phyloP scores from a whole-genome alignment of 306 rosid species.

The Trifolium repens region DNA sequence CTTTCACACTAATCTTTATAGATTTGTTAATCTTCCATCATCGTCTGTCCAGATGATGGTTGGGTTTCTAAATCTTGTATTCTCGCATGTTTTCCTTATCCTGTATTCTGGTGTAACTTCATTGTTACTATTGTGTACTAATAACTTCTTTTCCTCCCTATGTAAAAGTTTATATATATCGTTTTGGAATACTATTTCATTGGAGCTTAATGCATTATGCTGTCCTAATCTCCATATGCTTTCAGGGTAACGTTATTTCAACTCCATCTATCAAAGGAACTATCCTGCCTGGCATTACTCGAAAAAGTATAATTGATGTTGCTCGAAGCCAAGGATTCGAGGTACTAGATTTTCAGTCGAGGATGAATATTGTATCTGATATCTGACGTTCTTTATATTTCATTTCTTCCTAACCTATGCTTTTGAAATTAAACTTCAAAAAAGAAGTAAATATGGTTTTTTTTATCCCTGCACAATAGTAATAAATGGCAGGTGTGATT shows the following conservation, averaged over 20 bases:
- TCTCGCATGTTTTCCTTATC: conserved; percentile 13
- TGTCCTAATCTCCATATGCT: conserved; percentile 33
- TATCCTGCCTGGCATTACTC: conserved; percentile 94
- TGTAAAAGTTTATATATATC: neutral
- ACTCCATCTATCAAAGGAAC: conserved; percentile 95
- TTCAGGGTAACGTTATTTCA: conserved; percentile 71
- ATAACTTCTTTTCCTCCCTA: neutral
- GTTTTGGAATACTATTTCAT: conserved; percentile 9
- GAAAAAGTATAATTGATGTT: conserved; percentile 94
- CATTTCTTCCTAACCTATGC: neutral
- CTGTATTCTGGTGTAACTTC: conserved; percentile 16
- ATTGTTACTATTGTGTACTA: conserved; percentile 14
- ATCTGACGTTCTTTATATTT: conserved; percentile 25
- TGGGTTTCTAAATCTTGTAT: conserved; percentile 11
- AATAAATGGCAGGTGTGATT: conserved; percentile 1
- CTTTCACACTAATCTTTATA: conserved; percentile 3
- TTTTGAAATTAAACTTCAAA: conserved; percentile 18
- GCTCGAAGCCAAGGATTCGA: conserved; percentile 87
- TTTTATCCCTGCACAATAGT: neutral
- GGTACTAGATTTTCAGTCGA: conserved; percentile 56
- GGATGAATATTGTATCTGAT: conserved; percentile 29
- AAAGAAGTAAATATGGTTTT: neutral
- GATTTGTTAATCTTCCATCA: conserved; percentile 16
- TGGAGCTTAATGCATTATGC: conserved; percentile 24
- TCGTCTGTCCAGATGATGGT: conserved; percentile 2